Percentiles rank a stretch among this genome's conserved stretches.
Evolutionary conservation across 768 basidiomycete species (phyloP).

Genomic region (Rhodotorula babjevae): DNA sequence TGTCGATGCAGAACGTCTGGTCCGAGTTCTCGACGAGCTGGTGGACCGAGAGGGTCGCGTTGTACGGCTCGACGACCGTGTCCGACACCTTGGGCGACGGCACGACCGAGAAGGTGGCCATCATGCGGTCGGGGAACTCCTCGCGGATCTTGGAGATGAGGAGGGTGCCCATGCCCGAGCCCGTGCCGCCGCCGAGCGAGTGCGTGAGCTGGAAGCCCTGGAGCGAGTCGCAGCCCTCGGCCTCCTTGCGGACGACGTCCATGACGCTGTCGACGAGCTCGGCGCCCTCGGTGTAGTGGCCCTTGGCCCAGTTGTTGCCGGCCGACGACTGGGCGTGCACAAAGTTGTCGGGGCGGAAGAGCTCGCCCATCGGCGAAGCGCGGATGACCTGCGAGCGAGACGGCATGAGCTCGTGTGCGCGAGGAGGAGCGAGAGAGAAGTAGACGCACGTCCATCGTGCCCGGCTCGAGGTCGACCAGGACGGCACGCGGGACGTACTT

Average conservation of each 20-base stretch:
- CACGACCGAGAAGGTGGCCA: constrained; percentile 99
- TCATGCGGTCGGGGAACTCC: constrained; percentile 99
- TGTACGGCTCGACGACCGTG: constrained; percentile 99
- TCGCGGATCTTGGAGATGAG: constrained; percentile 98
- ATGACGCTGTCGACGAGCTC: constrained; percentile 97
- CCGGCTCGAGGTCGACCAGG: constrained; percentile 94
- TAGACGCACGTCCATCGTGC: constrained; percentile 55
- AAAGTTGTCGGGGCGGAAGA: constrained; percentile 91
- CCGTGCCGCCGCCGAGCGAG: constrained; percentile 95
- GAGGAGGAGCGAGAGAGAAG: background rate
- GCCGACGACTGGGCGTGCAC: constrained; percentile 56
- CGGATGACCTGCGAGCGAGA: constrained; percentile 41
- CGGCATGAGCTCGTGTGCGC: background rate
- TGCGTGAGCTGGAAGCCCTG: constrained; percentile 99
- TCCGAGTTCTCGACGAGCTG: constrained; percentile 99
- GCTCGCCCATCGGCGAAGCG: constrained; percentile 53
- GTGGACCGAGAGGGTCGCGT: constrained; percentile 95
- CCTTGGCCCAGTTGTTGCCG: constrained; percentile 99
- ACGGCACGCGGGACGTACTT: constrained; percentile 99
- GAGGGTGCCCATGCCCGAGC: constrained; percentile 99
- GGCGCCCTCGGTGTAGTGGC: constrained; percentile 84
- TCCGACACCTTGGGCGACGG: constrained; percentile 71
- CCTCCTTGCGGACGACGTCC: constrained; percentile 98
- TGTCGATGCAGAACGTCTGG: constrained; percentile 99
- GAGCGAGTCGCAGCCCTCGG: constrained; percentile 92